Percentiles rank a stretch among this genome's conserved stretches.
Conservation (phyloP, 148 eudicot genomes). For the Heliamphora exappendiculata region DNA sequence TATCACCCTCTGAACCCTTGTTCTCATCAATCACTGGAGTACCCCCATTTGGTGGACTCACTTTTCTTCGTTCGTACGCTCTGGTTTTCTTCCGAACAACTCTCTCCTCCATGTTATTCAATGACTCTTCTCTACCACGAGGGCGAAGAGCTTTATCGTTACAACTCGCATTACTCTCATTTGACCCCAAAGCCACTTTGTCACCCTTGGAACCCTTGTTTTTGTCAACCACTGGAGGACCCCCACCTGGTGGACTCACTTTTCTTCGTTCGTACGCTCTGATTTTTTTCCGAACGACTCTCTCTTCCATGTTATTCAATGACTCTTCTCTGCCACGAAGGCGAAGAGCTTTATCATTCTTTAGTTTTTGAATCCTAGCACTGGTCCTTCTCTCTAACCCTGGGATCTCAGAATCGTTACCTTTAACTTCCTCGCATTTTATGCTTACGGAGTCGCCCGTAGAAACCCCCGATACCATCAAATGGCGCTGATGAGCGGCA, state of each 20-base stretch:
- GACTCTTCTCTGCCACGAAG: conserved; percentile 18
- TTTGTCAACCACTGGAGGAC: not conserved
- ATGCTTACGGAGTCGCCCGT: not conserved
- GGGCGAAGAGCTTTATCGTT: conserved; percentile 5
- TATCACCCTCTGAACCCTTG: conserved; percentile 12
- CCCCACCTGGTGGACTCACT: not conserved
- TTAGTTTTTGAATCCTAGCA: conserved; percentile 24
- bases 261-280: conserved; percentile 7
- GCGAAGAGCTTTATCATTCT: conserved; percentile 9
- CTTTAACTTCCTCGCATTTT: conserved; percentile 4
- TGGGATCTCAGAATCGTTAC: not conserved
- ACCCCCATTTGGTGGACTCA: not conserved
- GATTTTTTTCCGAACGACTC: conserved; percentile 6
- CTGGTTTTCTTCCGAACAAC: conserved; percentile 8
- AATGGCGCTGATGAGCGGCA: not conserved
- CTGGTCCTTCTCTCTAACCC: conserved; percentile 17
- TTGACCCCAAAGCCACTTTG: not conserved
- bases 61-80: not conserved
- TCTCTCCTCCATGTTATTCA: not conserved
- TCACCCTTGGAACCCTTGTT: conserved; percentile 12
- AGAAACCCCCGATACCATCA: conserved; percentile 7
- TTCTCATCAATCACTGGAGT: not conserved
- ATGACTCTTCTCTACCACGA: conserved; percentile 13
- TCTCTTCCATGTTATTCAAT: not conserved
- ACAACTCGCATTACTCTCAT: too few species aligned